Conservation (phyloP, 2,329 filamentous ascomycete species). For the Penicillium sp. region DNA sequence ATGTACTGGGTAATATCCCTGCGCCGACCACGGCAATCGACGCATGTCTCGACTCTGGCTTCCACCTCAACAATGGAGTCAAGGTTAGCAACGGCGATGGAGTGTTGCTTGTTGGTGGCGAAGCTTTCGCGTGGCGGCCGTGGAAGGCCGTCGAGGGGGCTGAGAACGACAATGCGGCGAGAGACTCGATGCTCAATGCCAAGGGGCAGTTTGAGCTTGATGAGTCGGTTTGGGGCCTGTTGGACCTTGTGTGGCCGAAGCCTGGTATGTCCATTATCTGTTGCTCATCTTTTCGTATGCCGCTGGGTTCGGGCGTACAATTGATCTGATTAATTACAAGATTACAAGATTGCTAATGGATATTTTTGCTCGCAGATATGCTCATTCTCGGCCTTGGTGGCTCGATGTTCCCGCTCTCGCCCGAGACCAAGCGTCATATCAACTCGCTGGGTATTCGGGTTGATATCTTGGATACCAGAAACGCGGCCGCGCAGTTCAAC, state of each 20-base stretch:
- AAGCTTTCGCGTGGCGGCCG: constrained; percentile 86
- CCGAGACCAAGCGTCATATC: constrained; percentile 70
- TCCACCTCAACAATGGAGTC: constrained; percentile 79
- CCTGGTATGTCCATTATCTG: constrained; percentile 63
- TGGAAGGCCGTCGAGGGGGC: constrained; percentile 58
- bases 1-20: constrained; percentile 76
- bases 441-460: constrained; percentile 78
- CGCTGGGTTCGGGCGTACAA: neutral
- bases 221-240: constrained; percentile 69
- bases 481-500: constrained; percentile 94
- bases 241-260: constrained; percentile 81
- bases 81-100: constrained; percentile 70
- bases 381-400: constrained; percentile 85
- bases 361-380: constrained; percentile 60
- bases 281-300: constrained; percentile 5
- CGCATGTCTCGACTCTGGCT: constrained; percentile 78
- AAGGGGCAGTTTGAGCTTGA: constrained; percentile 81
- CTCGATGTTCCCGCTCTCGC: constrained; percentile 73
- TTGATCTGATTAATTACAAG: neutral
- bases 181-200: constrained; percentile 62
- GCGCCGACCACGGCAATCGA: constrained; percentile 81
- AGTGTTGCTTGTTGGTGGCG: constrained; percentile 77
- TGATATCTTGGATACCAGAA: constrained; percentile 88
- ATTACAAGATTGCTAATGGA: neutral
- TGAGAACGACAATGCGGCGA: constrained; percentile 33